A percentile compares a stretch with the other conserved stretches of the same genome.
These are phyloP conservation scores for Coprinopsis cinerea DNA, from an alignment of 768 basidiomycete genomes.

Conservation along the genomic window DNA sequence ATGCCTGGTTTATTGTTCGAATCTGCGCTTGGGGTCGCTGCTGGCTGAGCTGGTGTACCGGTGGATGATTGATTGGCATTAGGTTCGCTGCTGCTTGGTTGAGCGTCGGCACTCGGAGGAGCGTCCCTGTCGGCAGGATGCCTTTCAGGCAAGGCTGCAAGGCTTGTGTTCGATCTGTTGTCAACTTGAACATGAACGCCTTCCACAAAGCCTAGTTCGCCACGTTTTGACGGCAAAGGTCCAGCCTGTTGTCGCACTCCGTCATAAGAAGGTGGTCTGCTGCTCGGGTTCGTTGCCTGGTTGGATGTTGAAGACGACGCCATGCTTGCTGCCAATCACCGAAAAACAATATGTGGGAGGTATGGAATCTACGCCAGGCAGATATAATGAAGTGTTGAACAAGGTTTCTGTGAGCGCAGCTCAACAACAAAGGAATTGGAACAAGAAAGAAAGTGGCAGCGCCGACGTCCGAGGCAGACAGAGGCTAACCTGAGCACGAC, in stretches of 20 bases:
- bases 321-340: not conserved
- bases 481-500: not conserved
- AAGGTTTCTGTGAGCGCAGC: conserved; percentile 12
- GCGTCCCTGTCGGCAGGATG: conserved; percentile 43
- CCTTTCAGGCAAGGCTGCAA: conserved; percentile 29
- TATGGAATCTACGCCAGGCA: conserved; percentile 39
- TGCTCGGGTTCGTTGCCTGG: not conserved
- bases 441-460: not conserved
- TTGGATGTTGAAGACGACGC: not conserved
- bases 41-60: conserved; percentile 1
- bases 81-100: conserved; percentile 3
- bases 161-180: conserved; percentile 34
- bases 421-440: conserved; percentile 6
- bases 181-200: conserved; percentile 25
- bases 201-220: conserved; percentile 60
- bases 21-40: not conserved
- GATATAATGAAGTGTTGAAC: conserved; percentile 14
- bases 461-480: not conserved
- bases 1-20: conserved; percentile 19
- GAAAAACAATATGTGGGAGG: not conserved
- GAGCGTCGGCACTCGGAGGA: not conserved
- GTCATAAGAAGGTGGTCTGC: conserved; percentile 10
- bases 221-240: conserved; percentile 57
- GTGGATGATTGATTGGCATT: not conserved
- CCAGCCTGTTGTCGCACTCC: conserved; percentile 46